Evolutionary conservation across 1,284 basidiomycete species (phyloP).

Genomic region (Cystobasidium sp.): DNA sequence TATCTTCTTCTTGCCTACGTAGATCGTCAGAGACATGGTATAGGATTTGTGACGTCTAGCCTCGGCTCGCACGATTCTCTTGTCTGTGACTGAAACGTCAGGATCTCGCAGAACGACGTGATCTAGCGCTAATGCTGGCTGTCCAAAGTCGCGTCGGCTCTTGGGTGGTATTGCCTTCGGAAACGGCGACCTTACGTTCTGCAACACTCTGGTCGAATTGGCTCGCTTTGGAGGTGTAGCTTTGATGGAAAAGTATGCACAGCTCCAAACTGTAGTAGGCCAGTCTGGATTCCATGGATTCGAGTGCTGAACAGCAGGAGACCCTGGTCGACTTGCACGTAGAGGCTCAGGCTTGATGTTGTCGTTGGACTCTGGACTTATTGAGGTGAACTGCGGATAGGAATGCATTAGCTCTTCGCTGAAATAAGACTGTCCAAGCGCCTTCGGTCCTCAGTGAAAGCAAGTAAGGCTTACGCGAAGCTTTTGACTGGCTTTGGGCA

Average conservation of each 20-base stretch:
- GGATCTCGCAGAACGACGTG: not conserved
- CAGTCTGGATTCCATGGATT: slow-evolving; percentile 1
- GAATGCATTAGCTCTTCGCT: not conserved
- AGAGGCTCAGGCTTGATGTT: not conserved
- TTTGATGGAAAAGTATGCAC: slow-evolving; percentile 16
- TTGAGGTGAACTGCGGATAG: slow-evolving; percentile 10
- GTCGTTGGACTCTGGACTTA: slow-evolving; percentile 2
- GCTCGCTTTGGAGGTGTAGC: not conserved
- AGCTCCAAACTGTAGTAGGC: slow-evolving; percentile 22
- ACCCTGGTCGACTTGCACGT: not conserved
- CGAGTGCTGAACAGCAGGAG: not conserved
- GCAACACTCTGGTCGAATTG: not conserved
- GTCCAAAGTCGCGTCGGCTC: slow-evolving; percentile 5
- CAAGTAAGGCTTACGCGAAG: not conserved
- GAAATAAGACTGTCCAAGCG: slow-evolving; percentile 1
- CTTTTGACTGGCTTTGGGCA: slow-evolving; percentile 5
- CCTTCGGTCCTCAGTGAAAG: not conserved
- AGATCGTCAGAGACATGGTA: slow-evolving; percentile 47
- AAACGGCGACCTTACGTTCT: not conserved
- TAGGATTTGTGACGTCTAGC: slow-evolving; percentile 38
- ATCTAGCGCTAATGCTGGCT: slow-evolving; percentile 3
- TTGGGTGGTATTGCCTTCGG: not conserved
- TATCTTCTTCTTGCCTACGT: slow-evolving; percentile 47
- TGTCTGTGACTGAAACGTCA: not conserved
- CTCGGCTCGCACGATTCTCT: not conserved